Base-by-base conservation (phyloP, 306 rosid species). In the Cucurbita moschata region DNA sequence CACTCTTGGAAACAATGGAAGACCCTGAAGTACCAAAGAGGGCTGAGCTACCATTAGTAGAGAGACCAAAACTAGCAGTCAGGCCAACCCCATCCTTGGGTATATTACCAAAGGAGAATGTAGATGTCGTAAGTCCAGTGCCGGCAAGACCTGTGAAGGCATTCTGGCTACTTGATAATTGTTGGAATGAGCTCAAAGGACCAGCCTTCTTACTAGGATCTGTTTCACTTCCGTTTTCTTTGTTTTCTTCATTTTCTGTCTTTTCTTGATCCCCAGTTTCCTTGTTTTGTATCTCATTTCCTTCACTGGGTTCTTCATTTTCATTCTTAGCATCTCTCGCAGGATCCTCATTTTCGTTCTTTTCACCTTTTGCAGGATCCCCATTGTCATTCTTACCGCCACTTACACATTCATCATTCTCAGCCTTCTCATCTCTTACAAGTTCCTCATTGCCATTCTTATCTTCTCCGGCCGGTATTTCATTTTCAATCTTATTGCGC, bases 61-160 rank as follows among this genome's bases (percentile, higher is more conserved):
- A 83, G 74, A 87, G 83, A 75, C 89, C 86, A 39, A 93, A 86
- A 76, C 93, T 88, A 79, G 85, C 72, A 64, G 76, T 62, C 43
- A 80, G 51, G 50, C 79, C 56, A 78, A 87, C 80, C 42, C 90
- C 90, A 6, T 83, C 90, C 42, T 53, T 93, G 49, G 89, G 81
- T 26, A 78, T 9, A 71, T 92, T 57, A 47, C 96, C 98, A 53
- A 93, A 93, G 68, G 98, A 93, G 82, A 90, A 90, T 3, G 85
- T 65, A 54, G 96, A 78, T 8, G 89, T 35, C n/a, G 98, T 87
- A 81, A 87, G 89, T 15, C 98, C 97, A 40, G 96, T 85, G 66
- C 97, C 98, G 57, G 94, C 87, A 82, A 94, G 89, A 82, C 96
- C 96, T 14, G 97, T 94, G 79, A 94, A 94, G 74, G 98, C 98